phyloP scores from a whole-genome alignment of 495 filamentous ascomycete genomes.

The Geoglossum glabrum region DNA sequence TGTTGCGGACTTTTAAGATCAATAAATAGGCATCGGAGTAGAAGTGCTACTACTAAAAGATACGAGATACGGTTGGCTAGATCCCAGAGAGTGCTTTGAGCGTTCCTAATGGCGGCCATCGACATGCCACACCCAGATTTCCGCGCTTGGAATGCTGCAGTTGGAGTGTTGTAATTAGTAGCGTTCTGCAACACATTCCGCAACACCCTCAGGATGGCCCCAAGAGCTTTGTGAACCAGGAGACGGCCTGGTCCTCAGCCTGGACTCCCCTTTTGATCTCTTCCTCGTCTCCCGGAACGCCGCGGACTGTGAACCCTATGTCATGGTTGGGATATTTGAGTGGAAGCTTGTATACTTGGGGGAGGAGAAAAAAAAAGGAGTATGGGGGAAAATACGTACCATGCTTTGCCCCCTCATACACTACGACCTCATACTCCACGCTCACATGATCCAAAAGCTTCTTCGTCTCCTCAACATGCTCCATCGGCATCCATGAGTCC shows the following conservation, averaged over 20 bases:
- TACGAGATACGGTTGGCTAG: too few species aligned
- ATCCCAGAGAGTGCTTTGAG: too few species aligned
- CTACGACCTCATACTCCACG: neutral
- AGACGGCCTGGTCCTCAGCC: slow-evolving; percentile 3
- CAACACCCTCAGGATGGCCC: neutral
- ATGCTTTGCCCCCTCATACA: slow-evolving; percentile 3
- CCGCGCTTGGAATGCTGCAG: too few species aligned
- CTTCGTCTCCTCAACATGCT: slow-evolving; percentile 20
- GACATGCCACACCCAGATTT: too few species aligned
- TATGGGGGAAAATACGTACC: neutral
- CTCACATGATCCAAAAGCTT: slow-evolving; percentile 3
- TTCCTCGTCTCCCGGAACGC: neutral
- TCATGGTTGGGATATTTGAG: neutral
- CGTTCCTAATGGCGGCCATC: too few species aligned
- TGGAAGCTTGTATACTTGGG: neutral
- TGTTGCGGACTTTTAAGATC: too few species aligned
- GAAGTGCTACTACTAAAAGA: too few species aligned
- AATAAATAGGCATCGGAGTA: too few species aligned
- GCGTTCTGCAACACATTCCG: too few species aligned
- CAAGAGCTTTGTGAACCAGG: slow-evolving; percentile 2
- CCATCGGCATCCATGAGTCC: slow-evolving; percentile 24
- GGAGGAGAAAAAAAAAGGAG: neutral
- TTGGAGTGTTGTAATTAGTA: too few species aligned
- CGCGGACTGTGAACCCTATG: neutral
- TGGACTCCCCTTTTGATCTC: slow-evolving; percentile 2